Conservation (phyloP, 768 basidiomycete genomes). For the Trametes coccinea region DNA sequence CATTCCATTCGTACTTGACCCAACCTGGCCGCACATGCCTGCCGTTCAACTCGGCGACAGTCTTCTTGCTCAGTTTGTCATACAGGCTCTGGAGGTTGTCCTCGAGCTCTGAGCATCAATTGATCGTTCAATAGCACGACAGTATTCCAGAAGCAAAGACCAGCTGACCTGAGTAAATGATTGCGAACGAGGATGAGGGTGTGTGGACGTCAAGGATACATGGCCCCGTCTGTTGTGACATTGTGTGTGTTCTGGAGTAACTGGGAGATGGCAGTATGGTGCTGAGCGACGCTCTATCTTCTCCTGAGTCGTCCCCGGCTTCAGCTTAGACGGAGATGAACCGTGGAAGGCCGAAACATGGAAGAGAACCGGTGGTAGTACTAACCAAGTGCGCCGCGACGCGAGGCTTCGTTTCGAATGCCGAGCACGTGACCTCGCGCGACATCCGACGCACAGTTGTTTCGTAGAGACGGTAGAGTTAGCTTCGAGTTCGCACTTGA, state of each 20-base stretch:
- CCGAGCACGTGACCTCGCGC: conserved; percentile 7
- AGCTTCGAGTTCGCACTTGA: background rate
- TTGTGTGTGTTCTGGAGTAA: conserved; percentile 27
- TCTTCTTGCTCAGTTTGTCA: conserved; percentile 72
- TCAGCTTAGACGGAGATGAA: background rate
- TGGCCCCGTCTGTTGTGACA: conserved; percentile 31
- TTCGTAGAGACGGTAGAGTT: background rate
- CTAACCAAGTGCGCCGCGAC: background rate
- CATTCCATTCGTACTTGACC: conserved; percentile 85
- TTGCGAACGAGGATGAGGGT: conserved; percentile 69
- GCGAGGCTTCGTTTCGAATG: background rate
- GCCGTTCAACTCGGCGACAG: conserved; percentile 55
- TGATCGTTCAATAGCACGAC: conserved; percentile 8
- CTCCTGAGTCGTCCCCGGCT: background rate
- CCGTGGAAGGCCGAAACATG: background rate
- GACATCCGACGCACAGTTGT: background rate
- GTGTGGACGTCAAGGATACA: conserved; percentile 74
- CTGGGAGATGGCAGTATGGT: conserved; percentile 7
- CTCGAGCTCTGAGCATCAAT: conserved; percentile 53
- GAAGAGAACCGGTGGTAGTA: background rate
- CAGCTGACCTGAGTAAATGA: conserved; percentile 70
- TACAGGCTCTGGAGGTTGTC: conserved; percentile 64
- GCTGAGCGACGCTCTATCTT: conserved; percentile 1
- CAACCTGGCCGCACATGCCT: conserved; percentile 73
- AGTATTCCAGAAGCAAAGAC: background rate